These are phyloP conservation scores for Papiliotrema fonsecae DNA, from an alignment of 1,284 basidiomycete species.

Conservation along the genomic window DNA sequence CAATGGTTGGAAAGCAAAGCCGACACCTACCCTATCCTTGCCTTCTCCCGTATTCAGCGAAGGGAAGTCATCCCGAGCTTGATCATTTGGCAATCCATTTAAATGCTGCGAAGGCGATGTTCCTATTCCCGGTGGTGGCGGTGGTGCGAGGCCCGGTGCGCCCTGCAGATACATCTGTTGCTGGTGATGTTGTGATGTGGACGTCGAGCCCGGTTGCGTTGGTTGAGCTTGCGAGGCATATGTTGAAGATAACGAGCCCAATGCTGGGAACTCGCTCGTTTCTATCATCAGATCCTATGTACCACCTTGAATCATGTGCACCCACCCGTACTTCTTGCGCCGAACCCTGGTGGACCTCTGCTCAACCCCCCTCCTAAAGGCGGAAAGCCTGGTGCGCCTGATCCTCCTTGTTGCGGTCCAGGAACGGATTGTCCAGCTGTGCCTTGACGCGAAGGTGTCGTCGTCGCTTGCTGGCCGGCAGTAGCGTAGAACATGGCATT, in stretches of 20 bases:
- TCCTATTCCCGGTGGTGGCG: constrained; percentile 44
- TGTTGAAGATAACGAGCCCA: constrained; percentile 32
- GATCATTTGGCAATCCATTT: constrained; percentile 25
- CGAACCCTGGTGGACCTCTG: constrained; percentile 42
- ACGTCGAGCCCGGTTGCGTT: constrained; percentile 13
- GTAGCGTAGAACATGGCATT: constrained; percentile 42
- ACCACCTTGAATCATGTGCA: neutral
- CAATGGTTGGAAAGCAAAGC: too few species aligned
- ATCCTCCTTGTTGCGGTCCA: constrained; percentile 1
- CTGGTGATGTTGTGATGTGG: constrained; percentile 36
- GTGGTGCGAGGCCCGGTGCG: constrained; percentile 31
- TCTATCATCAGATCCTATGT: constrained; percentile 20
- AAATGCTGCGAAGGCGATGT: constrained; percentile 15
- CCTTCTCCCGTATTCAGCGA: constrained; percentile 32
- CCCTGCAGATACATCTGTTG: constrained; percentile 26
- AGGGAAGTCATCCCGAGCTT: constrained; percentile 44
- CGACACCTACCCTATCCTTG: constrained; percentile 28
- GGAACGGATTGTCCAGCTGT: constrained; percentile 3
- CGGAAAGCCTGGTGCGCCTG: constrained; percentile 9
- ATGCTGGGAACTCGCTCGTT: constrained; percentile 44
- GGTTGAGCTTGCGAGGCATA: constrained; percentile 39
- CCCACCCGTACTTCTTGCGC: constrained; percentile 23
- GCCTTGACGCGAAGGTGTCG: constrained; percentile 9
- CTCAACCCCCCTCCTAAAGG: constrained; percentile 20
- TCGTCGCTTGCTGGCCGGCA: constrained; percentile 35